A percentile compares a stretch with the other conserved stretches of the same genome.
Evolutionary conservation across 2,329 filamentous ascomycete genomes (phyloP).

Genomic region (Eutypa lata): DNA sequence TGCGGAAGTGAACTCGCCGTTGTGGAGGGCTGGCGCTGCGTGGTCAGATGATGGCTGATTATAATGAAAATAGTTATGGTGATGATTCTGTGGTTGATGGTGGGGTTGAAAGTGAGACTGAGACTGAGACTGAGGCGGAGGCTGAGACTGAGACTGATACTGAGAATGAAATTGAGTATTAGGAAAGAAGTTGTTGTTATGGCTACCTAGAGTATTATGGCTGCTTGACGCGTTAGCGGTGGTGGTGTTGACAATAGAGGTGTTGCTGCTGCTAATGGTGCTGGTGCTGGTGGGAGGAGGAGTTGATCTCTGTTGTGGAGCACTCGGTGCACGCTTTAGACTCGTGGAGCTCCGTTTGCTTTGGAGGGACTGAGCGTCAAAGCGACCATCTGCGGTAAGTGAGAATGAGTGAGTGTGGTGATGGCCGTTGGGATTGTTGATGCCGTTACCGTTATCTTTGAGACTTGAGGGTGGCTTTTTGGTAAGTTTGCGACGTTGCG

Average conservation of each 20-base stretch:
- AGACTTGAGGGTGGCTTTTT: conserved; percentile 53
- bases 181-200: conserved; percentile 38
- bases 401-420: conserved; percentile 47
- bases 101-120: conserved; percentile 20
- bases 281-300: conserved; percentile 15
- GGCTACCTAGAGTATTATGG: conserved; percentile 31
- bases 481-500: conserved; percentile 58
- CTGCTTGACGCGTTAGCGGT: conserved; percentile 43
- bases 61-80: conserved; percentile 13
- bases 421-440: conserved; percentile 27
- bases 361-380: conserved; percentile 55
- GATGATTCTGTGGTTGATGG: conserved; percentile 25
- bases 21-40: conserved; percentile 44
- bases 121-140: conserved; percentile 16
- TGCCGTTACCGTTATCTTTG: conserved; percentile 1
- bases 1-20: conserved; percentile 43
- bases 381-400: conserved; percentile 47
- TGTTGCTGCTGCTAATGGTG: conserved; percentile 18
- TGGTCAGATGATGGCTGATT: conserved; percentile 15
- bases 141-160: conserved; percentile 25
- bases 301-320: conserved; percentile 40
- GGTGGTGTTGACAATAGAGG: conserved; percentile 37
- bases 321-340: conserved; percentile 59
- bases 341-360: conserved; percentile 64
- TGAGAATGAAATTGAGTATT: conserved; percentile 22